These are phyloP conservation scores for Leccinum variicolor DNA, from an alignment of 768 basidiomycete species.

Conservation along the genomic window DNA sequence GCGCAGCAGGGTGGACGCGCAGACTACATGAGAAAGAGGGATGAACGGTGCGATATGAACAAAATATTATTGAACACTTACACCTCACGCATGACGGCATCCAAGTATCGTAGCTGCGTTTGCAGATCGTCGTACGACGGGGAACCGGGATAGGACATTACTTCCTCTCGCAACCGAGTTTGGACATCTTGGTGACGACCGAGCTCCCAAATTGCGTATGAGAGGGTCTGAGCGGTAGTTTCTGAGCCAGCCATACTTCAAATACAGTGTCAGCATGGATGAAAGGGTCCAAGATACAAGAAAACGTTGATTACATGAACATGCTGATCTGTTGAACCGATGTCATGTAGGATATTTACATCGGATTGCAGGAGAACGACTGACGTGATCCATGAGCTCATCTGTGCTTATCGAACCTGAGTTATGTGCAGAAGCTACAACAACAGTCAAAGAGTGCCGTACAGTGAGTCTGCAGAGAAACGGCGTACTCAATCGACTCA, in stretches of 20 bases:
- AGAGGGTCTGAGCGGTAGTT: conserved; percentile 5
- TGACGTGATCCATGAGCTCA: conserved; percentile 7
- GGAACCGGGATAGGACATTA: neutral
- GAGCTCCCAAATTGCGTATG: conserved; percentile 9
- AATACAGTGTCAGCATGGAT: neutral
- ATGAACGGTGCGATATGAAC: neutral
- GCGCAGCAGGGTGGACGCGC: conserved; percentile 2
- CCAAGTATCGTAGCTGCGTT: conserved; percentile 6
- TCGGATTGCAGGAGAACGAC: neutral
- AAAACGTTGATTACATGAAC: conserved; percentile 5
- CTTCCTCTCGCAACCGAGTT: conserved; percentile 1
- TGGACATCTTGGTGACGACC: conserved; percentile 1
- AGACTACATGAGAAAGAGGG: neutral
- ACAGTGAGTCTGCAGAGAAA: neutral
- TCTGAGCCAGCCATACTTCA: conserved; percentile 6
- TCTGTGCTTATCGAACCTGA: conserved; percentile 1
- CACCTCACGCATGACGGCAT: conserved; percentile 4
- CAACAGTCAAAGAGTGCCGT: neutral
- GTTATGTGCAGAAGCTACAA: conserved; percentile 1
- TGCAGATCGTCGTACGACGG: conserved; percentile 7
- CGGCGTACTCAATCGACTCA: conserved; percentile 2
- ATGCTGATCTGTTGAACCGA: conserved; percentile 6
- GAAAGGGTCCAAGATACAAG: neutral
- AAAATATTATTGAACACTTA: neutral
- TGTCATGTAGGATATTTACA: neutral